A percentile compares a stretch with the other conserved stretches of the same genome.
Conservation (phyloP, 176 grass and related monocot genomes). For the Elaeis guineensis region DNA sequence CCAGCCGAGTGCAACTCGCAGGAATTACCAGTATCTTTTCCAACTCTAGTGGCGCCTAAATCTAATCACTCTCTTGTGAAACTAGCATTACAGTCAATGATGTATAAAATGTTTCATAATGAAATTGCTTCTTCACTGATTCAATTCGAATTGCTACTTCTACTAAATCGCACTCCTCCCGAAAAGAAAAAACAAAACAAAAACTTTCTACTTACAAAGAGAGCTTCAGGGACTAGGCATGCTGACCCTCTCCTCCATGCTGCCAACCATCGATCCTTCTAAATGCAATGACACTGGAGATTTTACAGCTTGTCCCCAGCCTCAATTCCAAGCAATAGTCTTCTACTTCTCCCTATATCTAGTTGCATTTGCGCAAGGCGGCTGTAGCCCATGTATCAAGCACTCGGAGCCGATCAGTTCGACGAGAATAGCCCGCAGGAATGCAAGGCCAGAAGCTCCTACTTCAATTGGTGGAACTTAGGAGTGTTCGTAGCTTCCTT, state of each 20-base stretch:
- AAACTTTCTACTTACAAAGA: too few relatives aligned
- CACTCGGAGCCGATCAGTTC: not conserved
- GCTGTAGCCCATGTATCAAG: constrained; percentile 41
- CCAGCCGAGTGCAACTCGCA: too few relatives aligned
- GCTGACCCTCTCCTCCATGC: constrained; percentile 31
- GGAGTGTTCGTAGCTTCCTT: not conserved
- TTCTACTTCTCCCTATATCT: constrained; percentile 65
- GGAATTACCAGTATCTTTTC: too few relatives aligned
- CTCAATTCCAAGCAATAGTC: constrained; percentile 23
- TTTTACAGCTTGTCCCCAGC: not conserved
- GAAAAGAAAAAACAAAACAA: too few relatives aligned
- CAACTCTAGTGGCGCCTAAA: too few relatives aligned
- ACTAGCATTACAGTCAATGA: too few relatives aligned
- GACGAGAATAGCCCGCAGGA: not conserved
- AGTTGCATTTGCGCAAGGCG: constrained; percentile 48
- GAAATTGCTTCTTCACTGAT: constrained; percentile 3
- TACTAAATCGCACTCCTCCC: not conserved
- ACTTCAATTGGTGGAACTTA: constrained; percentile 1
- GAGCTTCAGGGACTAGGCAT: constrained; percentile 27
- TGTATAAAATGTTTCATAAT: too few relatives aligned
- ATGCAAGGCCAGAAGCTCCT: not conserved
- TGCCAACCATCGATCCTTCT: constrained; percentile 2
- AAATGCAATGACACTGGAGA: not conserved
- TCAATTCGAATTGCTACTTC: constrained; percentile 6
- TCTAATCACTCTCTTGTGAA: too few relatives aligned